phyloP scores from a whole-genome alignment of 305 asterid genomes.

The Ilex paraguariensis region DNA sequence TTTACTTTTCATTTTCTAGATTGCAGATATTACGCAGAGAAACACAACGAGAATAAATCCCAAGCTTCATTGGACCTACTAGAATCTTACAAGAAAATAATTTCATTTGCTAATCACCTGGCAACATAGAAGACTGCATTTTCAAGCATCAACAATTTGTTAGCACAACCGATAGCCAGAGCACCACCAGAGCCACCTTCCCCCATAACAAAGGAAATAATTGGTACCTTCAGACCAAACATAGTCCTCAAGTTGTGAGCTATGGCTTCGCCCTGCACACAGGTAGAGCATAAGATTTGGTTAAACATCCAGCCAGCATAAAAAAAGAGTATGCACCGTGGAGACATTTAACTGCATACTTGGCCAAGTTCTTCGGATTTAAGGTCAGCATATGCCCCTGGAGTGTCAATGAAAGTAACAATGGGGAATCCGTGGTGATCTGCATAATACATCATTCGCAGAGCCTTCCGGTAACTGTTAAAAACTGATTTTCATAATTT shows the following conservation, averaged over 20 bases:
- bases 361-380: constrained; percentile 92
- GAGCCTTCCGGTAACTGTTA: constrained; percentile 91
- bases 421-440: constrained; percentile 98
- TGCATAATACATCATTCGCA: constrained; percentile 96
- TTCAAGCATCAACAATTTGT: constrained; percentile 87
- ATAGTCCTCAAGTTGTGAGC: constrained; percentile 84
- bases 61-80: too few species aligned
- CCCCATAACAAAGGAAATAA: constrained; percentile 76
- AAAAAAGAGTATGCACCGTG: constrained; percentile 3
- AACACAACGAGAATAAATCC: too few species aligned
- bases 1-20: too few species aligned
- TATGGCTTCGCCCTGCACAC: constrained; percentile 80
- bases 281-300: constrained; percentile 14
- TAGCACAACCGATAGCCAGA: constrained; percentile 89
- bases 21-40: too few species aligned
- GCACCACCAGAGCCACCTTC: constrained; percentile 99
- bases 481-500: constrained; percentile 1
- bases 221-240: constrained; percentile 93
- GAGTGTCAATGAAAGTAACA: constrained; percentile 90
- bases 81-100: too few species aligned
- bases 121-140: constrained; percentile 93
- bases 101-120: constrained; percentile 32
- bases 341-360: constrained; percentile 35
- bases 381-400: constrained; percentile 98
- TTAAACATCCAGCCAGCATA: neutral